Conservation (phyloP, 192 early-diverging fungal species). For the Mortierella alpina region DNA sequence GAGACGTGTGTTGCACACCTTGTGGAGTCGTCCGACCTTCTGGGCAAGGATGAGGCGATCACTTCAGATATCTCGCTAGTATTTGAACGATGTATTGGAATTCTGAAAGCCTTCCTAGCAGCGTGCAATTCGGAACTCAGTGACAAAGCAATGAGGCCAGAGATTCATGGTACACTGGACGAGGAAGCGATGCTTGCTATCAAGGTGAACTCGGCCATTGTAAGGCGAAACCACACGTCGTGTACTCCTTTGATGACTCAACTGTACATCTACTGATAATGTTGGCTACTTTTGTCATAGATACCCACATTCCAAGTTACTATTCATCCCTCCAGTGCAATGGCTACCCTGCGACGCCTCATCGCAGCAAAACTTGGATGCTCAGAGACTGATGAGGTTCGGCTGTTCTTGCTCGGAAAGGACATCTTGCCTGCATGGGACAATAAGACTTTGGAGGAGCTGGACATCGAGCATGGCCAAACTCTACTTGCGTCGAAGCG, state of each 20-base stretch:
- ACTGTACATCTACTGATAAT: not conserved
- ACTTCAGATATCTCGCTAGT: constrained; percentile 29
- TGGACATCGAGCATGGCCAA: constrained; percentile 47
- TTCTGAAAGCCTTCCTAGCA: constrained; percentile 53
- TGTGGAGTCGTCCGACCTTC: constrained; percentile 29
- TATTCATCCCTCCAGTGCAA: constrained; percentile 45
- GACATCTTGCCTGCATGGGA: constrained; percentile 41
- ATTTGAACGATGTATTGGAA: constrained; percentile 58
- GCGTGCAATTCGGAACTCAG: constrained; percentile 17
- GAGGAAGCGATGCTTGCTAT: constrained; percentile 56
- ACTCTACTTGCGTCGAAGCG: constrained; percentile 51
- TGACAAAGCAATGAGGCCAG: constrained; percentile 10
- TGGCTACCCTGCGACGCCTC: constrained; percentile 37
- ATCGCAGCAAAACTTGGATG: constrained; percentile 43
- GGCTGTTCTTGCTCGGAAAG: constrained; percentile 52
- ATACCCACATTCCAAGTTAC: constrained; percentile 47
- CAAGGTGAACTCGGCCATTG: constrained; percentile 40
- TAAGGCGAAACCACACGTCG: not conserved
- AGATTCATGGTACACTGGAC: constrained; percentile 56
- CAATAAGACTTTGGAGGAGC: constrained; percentile 51
- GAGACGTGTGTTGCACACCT: constrained; percentile 57
- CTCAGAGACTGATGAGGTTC: constrained; percentile 29
- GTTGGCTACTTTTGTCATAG: not conserved
- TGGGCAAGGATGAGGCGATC: constrained; percentile 22
- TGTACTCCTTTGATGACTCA: not conserved